Evolutionary conservation across 331 rosid species (phyloP), one percentile per base, ranked within the genome.

Genomic region (Dryas integrifolia): DNA sequence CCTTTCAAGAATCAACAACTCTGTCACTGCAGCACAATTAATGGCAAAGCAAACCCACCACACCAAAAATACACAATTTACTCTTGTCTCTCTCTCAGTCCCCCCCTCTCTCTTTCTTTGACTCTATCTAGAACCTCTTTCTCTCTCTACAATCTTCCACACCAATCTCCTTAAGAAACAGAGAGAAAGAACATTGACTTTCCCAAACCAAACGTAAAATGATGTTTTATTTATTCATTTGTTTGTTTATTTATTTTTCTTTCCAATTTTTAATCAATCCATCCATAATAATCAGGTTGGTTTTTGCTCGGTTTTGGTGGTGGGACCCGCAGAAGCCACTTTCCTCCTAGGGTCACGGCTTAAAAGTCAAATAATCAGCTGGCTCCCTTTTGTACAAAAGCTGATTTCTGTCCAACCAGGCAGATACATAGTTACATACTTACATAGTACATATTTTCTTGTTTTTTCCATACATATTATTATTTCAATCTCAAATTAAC

Each of bases 131-230:
- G 13, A 47, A 3, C 30, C 12, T 8, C 58, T 53, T 53, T 77
- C 56, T 81, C 86, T 83, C 81, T 71, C 84, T 58, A 63, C 79
- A 76, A 72, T 77, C 85, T 74, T 60, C 67, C 65, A 35, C 70
- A 44, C 78, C 53, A 74, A 44, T 56, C 47, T 79, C 69, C 61
- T 67, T 70, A n/a, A 82, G 80, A 77, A 72, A 79, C 85, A 77
- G 79, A 41, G 45, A 51, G 86, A 80, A 85, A 79, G 85, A 82
- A 84, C 90, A 86, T 88, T 94, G 92, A 89, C 94, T 87, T 87
- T 85, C 56, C 63, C 79, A 51, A 83, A 74, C 87, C 80, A 74
- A 82, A 86, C 64, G 76, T 11, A 80, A 73, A 26, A 12, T 48
- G 85, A 59, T 61, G 60, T 64, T 62, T 66, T 66, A 41, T 43